Evolutionary conservation across 2,329 filamentous ascomycete genomes (phyloP).

Genomic region (Aspergillus tubingensis): DNA sequence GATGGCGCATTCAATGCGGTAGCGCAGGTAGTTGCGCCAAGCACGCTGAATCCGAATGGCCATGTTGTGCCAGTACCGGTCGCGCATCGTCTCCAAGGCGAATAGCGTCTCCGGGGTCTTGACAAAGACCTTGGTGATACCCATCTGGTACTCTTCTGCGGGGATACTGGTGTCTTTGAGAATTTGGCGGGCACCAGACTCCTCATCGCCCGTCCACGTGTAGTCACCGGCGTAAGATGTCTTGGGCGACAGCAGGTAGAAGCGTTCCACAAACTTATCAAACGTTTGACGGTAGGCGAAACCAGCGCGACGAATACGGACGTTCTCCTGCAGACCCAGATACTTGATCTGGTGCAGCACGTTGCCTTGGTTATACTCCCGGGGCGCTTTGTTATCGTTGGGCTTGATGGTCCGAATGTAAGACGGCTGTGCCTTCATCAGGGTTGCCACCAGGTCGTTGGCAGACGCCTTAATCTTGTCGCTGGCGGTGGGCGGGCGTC

Average conservation of each 20-base stretch:
- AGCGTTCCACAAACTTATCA: conserved; percentile 96
- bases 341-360: conserved; percentile 99
- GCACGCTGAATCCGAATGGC: conserved; percentile 95
- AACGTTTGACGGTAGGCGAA: conserved; percentile 97
- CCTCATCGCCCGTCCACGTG: conserved; percentile 87
- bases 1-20: conserved; percentile 87
- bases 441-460: conserved; percentile 87
- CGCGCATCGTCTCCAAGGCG: conserved; percentile 94
- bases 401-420: conserved; percentile 99
- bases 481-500: conserved; percentile 88
- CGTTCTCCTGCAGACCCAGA: conserved; percentile 98
- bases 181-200: conserved; percentile 87
- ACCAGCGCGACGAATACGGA: conserved; percentile 91
- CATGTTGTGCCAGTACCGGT: conserved; percentile 99
- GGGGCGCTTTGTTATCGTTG: conserved; percentile 96
- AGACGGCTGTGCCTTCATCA: conserved; percentile 96
- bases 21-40: conserved; percentile 94
- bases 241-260: conserved; percentile 91
- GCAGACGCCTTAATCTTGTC: conserved; percentile 95
- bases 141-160: conserved; percentile 93
- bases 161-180: conserved; percentile 96
- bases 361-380: conserved; percentile 87
- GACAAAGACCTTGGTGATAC: conserved; percentile 95
- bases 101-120: conserved; percentile 97
- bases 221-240: conserved; percentile 97